Conservation (phyloP, 306 rosid species). For the Psophocarpus tetragonolobus region DNA sequence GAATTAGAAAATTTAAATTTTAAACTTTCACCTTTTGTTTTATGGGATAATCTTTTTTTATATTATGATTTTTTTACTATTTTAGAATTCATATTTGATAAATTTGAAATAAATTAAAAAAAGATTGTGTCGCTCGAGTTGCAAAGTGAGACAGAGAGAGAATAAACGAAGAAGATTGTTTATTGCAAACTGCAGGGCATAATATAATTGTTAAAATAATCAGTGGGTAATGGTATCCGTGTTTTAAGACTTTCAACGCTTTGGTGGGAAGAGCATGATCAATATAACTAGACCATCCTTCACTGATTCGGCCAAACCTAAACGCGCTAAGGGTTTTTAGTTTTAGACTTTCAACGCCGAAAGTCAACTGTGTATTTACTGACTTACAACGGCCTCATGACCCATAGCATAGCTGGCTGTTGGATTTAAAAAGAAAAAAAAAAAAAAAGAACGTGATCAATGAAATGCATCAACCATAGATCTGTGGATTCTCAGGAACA, state of each 20-base stretch:
- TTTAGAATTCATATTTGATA: no score
- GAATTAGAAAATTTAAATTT: no score
- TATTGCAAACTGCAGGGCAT: not conserved
- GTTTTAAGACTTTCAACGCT: conserved; percentile 6
- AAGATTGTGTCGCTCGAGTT: no score
- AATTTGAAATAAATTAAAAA: no score
- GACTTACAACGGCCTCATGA: not conserved
- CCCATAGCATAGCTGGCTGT: not conserved
- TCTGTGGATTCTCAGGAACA: not conserved
- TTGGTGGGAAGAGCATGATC: not conserved
- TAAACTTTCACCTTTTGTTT: no score
- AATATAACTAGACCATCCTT: not conserved
- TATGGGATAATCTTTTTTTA: no score
- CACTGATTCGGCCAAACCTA: not conserved
- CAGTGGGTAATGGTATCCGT: conserved; percentile 22
- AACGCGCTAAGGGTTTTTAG: not conserved
- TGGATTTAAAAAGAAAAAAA: not conserved
- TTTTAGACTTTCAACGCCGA: conserved; percentile 19
- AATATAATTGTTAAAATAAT: not conserved
- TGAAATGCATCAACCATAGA: not conserved
- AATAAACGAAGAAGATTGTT: conserved; percentile 25
- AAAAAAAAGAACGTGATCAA: no score
- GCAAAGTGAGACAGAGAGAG: no score
- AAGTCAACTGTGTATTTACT: not conserved
- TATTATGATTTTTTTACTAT: no score